phyloP scores from a whole-genome alignment of 192 early-diverging fungal genomes.

The Entomortierella parvispora region DNA sequence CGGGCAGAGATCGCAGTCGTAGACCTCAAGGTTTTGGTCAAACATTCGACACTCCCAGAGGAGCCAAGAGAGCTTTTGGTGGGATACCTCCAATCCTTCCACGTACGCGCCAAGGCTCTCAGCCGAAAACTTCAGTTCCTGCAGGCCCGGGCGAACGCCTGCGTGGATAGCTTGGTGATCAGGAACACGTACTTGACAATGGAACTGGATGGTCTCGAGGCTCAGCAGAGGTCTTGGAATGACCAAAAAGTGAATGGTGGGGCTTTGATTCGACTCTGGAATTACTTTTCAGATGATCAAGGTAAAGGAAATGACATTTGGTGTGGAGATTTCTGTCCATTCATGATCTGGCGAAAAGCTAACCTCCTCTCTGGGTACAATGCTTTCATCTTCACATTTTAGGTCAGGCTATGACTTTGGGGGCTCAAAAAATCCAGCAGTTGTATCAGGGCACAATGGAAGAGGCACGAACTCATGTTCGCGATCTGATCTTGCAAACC shows the following conservation, averaged over 20 bases:
- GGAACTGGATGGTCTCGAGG: constrained; percentile 40
- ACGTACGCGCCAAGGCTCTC: constrained; percentile 45
- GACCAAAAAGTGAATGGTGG: constrained; percentile 1
- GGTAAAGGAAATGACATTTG: too few relatives aligned
- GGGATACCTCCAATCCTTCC: constrained; percentile 50
- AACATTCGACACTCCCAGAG: constrained; percentile 53
- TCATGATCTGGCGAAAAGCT: too few relatives aligned
- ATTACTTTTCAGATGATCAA: neutral
- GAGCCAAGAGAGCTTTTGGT: constrained; percentile 34
- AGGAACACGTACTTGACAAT: constrained; percentile 56
- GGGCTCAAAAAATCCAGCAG: constrained; percentile 13
- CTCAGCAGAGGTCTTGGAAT: constrained; percentile 24
- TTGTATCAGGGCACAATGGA: constrained; percentile 35
- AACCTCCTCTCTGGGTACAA: too few relatives aligned
- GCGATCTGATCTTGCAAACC: constrained; percentile 33
- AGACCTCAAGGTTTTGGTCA: constrained; percentile 61
- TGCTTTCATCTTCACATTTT: too few relatives aligned
- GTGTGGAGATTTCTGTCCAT: too few relatives aligned
- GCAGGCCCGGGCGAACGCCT: constrained; percentile 58
- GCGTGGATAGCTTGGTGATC: constrained; percentile 63
- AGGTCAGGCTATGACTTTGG: constrained; percentile 11
- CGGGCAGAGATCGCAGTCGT: constrained; percentile 58
- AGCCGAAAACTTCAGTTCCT: constrained; percentile 59
- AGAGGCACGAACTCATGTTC: constrained; percentile 31
- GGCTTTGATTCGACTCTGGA: neutral